These are phyloP conservation scores for Talaromyces piceae DNA, from an alignment of 2,329 filamentous ascomycete genomes.

Conservation along the genomic window DNA sequence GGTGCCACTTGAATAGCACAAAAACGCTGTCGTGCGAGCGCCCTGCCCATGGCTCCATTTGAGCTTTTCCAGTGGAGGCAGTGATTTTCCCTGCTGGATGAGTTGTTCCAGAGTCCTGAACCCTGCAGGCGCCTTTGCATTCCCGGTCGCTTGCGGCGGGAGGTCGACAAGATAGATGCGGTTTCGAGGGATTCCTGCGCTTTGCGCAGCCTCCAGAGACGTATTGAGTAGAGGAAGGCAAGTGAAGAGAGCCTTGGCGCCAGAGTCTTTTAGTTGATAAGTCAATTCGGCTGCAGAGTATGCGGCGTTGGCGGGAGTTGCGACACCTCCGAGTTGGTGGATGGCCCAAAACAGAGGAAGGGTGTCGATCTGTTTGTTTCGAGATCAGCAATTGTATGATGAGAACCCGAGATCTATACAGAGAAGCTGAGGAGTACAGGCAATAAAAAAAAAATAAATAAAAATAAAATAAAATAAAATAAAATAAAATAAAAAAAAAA, in stretches of 20 bases:
- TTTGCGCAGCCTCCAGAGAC: constrained; percentile 57
- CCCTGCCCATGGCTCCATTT: constrained; percentile 37
- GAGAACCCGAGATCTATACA: no score
- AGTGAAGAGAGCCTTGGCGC: constrained; percentile 64
- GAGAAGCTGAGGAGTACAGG: no score
- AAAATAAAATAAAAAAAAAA: neutral
- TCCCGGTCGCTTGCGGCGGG: constrained; percentile 47
- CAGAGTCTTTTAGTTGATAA: constrained; percentile 63
- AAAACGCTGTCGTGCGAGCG: constrained; percentile 60
- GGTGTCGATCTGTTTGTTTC: constrained; percentile 77
- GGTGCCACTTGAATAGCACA: constrained; percentile 75
- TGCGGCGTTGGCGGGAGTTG: constrained; percentile 66
- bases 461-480: no score
- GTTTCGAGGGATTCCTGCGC: constrained; percentile 54
- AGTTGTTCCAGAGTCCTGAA: constrained; percentile 62
- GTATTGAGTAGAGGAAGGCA: constrained; percentile 59
- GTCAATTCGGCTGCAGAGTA: constrained; percentile 64
- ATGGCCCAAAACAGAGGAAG: constrained; percentile 65
- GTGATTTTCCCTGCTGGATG: constrained; percentile 50
- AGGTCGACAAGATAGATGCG: constrained; percentile 64
- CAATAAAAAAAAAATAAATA: no score
- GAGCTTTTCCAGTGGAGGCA: constrained; percentile 33
- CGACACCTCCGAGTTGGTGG: constrained; percentile 66
- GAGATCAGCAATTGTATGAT: no score
- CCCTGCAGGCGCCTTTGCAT: constrained; percentile 33